Conservation (phyloP, 2,329 filamentous ascomycete species). For the Colletotrichum sp. region DNA sequence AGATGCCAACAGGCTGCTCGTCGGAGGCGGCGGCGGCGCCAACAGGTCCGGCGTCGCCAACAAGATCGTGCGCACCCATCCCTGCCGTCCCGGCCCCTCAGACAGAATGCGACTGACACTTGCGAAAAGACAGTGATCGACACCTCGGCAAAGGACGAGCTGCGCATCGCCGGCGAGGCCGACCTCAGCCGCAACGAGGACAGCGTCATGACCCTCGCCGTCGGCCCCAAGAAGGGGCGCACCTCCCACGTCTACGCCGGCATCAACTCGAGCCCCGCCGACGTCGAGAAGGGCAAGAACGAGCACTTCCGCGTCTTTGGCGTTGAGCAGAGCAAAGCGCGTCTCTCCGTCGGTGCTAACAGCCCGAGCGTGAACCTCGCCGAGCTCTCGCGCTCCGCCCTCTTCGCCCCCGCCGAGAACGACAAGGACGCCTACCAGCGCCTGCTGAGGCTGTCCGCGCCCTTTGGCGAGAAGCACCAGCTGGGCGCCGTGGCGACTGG, state of each 20-base stretch:
- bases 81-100: background rate
- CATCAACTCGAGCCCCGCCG: constrained; percentile 79
- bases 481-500: constrained; percentile 83
- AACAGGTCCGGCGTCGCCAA: constrained; percentile 83
- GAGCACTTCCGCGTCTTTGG: constrained; percentile 82
- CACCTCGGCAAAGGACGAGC: constrained; percentile 66
- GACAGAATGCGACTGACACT: constrained; percentile 8
- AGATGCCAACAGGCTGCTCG: constrained; percentile 76
- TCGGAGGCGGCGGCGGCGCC: constrained; percentile 87
- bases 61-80: constrained; percentile 70
- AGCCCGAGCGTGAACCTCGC: constrained; percentile 43
- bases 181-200: constrained; percentile 86
- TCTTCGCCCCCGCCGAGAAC: constrained; percentile 55
- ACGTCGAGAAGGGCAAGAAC: constrained; percentile 79
- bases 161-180: constrained; percentile 73
- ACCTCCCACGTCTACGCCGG: constrained; percentile 71
- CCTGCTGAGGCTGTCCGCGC: constrained; percentile 58
- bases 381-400: constrained; percentile 56
- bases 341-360: constrained; percentile 32
- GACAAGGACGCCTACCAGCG: constrained; percentile 65
- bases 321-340: constrained; percentile 50
- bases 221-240: constrained; percentile 55
- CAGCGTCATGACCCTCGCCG: constrained; percentile 82
- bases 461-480: constrained; percentile 48
- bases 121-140: constrained; percentile 70